Evolutionary conservation across 768 basidiomycete species (phyloP).

Genomic region (Clathrus columnatus): DNA sequence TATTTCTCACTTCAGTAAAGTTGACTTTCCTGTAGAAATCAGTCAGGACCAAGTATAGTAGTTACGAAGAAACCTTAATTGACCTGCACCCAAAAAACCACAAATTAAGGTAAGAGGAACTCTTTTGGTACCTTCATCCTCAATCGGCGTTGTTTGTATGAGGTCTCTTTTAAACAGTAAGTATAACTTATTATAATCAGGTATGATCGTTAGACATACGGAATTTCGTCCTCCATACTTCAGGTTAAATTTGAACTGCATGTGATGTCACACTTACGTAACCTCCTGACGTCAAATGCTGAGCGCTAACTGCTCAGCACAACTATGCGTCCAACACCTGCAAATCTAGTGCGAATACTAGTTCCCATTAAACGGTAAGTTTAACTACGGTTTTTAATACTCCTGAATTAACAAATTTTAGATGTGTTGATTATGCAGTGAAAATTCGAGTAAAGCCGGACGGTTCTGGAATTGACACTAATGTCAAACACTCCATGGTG

Average conservation of each 20-base stretch:
- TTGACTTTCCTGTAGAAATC: slow-evolving; percentile 63
- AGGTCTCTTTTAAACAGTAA: not conserved
- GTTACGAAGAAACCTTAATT: not conserved
- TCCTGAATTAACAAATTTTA: slow-evolving; percentile 22
- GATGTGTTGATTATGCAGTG: slow-evolving; percentile 93
- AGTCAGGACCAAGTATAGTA: too few species aligned
- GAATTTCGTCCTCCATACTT: not conserved
- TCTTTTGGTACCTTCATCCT: slow-evolving; percentile 10
- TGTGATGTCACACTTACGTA: not conserved
- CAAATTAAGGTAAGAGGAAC: slow-evolving; percentile 92
- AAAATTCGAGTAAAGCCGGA: slow-evolving; percentile 96
- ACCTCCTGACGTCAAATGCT: not conserved
- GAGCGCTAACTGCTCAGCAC: too few species aligned
- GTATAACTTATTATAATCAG: not conserved
- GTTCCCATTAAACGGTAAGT: slow-evolving; percentile 86
- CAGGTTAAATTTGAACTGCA: not conserved
- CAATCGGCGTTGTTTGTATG: not conserved
- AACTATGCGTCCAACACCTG: slow-evolving; percentile 68
- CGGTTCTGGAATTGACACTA: slow-evolving; percentile 92
- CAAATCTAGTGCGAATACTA: slow-evolving; percentile 75
- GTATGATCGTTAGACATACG: not conserved
- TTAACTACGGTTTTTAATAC: not conserved
- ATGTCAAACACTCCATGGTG: slow-evolving; percentile 99
- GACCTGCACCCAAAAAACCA: slow-evolving; percentile 76
- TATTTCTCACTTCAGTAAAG: slow-evolving; percentile 61